Conservation (phyloP, 371 early-diverging fungal genomes). For the Capillidium rhysosporum region DNA sequence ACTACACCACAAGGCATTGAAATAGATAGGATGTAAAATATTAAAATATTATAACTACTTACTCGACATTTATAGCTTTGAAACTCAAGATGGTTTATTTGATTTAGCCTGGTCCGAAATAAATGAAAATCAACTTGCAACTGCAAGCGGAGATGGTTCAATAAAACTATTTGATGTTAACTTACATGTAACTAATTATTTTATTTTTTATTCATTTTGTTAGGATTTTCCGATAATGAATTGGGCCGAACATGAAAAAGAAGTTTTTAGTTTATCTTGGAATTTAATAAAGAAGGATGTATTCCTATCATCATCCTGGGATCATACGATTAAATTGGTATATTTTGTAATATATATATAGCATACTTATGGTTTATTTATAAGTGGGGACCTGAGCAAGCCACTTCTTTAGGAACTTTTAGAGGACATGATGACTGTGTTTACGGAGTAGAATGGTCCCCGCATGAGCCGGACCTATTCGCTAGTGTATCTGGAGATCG, state of each 20-base stretch:
- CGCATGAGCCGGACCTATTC: conserved; percentile 50
- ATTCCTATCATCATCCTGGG: conserved; percentile 85
- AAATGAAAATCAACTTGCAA: conserved; percentile 81
- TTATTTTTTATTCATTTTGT: neutral
- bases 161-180: conserved; percentile 83
- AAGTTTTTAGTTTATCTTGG: conserved; percentile 87
- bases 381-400: conserved; percentile 72
- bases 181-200: conserved; percentile 32
- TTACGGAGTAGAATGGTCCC: conserved; percentile 73
- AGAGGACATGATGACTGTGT: conserved; percentile 73
- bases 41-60: neutral
- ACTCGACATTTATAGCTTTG: conserved; percentile 32
- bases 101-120: conserved; percentile 86
- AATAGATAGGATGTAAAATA: conserved; percentile 38
- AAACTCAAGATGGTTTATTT: conserved; percentile 88
- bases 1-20: conserved; percentile 31
- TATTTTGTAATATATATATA: conserved; percentile 9
- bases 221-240: conserved; percentile 75
- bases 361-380: neutral
- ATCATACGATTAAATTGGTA: conserved; percentile 80
- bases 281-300: conserved; percentile 68
- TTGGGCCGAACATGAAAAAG: conserved; percentile 85
- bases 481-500: conserved; percentile 80
- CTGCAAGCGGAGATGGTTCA: conserved; percentile 81
- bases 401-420: conserved; percentile 61